Evolutionary conservation across 148 eudicot genomes (phyloP).

Genomic region (Persicaria tinctoria): DNA sequence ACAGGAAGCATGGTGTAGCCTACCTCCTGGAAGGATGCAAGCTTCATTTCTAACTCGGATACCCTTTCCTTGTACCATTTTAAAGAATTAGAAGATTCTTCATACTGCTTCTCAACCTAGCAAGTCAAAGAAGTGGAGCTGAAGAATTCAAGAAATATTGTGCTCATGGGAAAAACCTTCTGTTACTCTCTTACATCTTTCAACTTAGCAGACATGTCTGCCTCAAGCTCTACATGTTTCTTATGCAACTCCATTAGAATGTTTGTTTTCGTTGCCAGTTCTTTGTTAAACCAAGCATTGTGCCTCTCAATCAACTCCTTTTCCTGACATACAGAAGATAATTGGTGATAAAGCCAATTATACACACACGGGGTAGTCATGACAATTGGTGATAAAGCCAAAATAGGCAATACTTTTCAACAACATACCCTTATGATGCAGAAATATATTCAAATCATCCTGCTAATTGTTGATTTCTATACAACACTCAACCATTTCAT

Average conservation of each 20-base stretch:
- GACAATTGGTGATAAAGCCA: not conserved
- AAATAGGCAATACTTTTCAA: not conserved
- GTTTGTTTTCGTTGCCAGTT: conserved; percentile 56
- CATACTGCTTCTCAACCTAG: conserved; percentile 58
- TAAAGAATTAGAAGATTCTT: conserved; percentile 56
- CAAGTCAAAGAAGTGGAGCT: not conserved
- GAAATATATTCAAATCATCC: too few relatives aligned
- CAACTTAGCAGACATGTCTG: conserved; percentile 70
- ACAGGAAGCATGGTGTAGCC: conserved; percentile 2
- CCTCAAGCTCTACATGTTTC: conserved; percentile 56
- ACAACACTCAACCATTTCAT: too few relatives aligned
- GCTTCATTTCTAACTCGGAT: conserved; percentile 58
- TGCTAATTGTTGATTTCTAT: too few relatives aligned
- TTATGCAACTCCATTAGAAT: conserved; percentile 55
- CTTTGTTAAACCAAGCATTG: conserved; percentile 87
- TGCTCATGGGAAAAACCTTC: not conserved
- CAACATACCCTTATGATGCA: too few relatives aligned
- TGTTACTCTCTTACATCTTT: conserved; percentile 47
- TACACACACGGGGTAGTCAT: not conserved
- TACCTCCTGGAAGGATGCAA: conserved; percentile 56
- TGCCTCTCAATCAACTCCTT: conserved; percentile 91
- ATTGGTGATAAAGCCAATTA: not conserved
- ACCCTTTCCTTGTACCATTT: conserved; percentile 67
- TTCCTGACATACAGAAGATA: conserved; percentile 33
- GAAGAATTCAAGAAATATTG: not conserved